Conservation (phyloP, 129 eudicot species). For the Flaveria robusta region DNA sequence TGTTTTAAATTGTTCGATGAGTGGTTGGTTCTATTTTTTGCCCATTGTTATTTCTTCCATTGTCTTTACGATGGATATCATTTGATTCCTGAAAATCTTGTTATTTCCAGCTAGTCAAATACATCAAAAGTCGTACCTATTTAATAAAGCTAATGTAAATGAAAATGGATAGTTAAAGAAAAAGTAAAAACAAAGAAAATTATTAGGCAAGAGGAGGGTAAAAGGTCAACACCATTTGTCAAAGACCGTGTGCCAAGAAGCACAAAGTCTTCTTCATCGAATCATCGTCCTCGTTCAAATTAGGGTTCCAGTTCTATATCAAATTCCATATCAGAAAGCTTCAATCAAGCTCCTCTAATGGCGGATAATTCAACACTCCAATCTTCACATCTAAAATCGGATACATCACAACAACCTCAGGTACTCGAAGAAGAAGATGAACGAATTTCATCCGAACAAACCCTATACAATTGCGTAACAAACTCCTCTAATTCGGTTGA, state of each 20-base stretch:
- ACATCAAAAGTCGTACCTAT: too few species aligned
- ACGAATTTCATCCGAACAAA: slow-evolving; percentile 25
- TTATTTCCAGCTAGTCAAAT: too few species aligned
- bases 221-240: slow-evolving; percentile 19
- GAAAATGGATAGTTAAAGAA: neutral
- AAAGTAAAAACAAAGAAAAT: neutral
- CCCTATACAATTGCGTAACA: slow-evolving; percentile 13
- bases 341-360: slow-evolving; percentile 18
- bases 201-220: neutral
- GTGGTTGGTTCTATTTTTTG: too few species aligned
- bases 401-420: neutral
- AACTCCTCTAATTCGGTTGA: neutral
- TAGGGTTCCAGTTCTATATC: neutral
- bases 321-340: neutral
- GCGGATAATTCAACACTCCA: slow-evolving; percentile 19
- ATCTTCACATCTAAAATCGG: slow-evolving; percentile 9
- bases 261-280: slow-evolving; percentile 24
- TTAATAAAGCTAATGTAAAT: too few species aligned
- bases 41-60: too few species aligned
- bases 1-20: too few species aligned
- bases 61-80: too few species aligned
- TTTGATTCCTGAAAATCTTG: too few species aligned
- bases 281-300: slow-evolving; percentile 18
- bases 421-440: slow-evolving; percentile 9
- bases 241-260: slow-evolving; percentile 33